Evolutionary conservation across 345 rosid species (phyloP).

Genomic region (Diplotaxis tenuifolia): DNA sequence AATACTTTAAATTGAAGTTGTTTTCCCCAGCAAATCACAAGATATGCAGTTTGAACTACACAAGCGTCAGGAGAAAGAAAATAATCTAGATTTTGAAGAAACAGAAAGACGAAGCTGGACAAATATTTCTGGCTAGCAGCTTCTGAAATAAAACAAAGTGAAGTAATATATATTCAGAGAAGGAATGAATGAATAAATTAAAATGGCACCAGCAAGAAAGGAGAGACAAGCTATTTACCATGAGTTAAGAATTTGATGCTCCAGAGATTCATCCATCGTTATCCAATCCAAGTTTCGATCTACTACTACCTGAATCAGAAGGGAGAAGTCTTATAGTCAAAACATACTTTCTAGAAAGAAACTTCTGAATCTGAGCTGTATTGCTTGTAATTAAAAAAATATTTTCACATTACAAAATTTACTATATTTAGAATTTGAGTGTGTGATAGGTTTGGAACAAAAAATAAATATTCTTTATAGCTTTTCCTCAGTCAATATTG

Average conservation of each 20-base stretch:
- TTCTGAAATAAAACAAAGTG: background rate
- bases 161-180: background rate
- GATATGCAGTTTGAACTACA: background rate
- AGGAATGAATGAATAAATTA: background rate
- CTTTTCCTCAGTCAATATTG: background rate
- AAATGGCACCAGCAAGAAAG: background rate
- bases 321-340: background rate
- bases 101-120: background rate
- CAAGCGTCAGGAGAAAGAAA: background rate
- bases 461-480: background rate
- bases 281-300: background rate
- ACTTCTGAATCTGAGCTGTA: background rate
- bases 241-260: slow-evolving; percentile 42
- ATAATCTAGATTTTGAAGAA: background rate
- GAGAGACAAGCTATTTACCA: slow-evolving; percentile 38
- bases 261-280: slow-evolving; percentile 50
- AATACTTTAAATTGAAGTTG: background rate
- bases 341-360: background rate
- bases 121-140: background rate
- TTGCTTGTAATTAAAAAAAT: background rate
- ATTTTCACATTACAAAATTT: background rate
- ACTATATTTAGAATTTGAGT: background rate
- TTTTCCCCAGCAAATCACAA: slow-evolving; percentile 1
- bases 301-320: background rate
- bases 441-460: background rate